A percentile compares a stretch with the other conserved stretches of the same genome.
Evolutionary conservation across 345 rosid species (phyloP).

Genomic region (Melaleuca quinquenervia): DNA sequence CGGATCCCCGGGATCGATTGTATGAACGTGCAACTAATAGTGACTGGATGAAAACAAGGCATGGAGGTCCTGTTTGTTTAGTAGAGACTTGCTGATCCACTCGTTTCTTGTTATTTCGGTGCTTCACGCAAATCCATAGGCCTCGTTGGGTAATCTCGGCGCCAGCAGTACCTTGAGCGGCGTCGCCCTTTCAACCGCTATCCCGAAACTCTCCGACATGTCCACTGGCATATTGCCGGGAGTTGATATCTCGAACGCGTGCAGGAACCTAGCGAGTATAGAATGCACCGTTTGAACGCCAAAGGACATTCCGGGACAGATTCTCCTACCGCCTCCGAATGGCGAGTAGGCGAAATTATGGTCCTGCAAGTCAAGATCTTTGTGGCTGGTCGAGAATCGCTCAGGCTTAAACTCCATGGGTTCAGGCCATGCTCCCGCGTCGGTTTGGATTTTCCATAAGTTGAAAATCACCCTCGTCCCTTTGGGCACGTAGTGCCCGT

Average conservation of each 20-base stretch:
- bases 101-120: not conserved
- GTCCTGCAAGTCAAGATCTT: slow-evolving; percentile 17
- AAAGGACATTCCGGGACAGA: slow-evolving; percentile 20
- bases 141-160: slow-evolving; percentile 4
- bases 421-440: slow-evolving; percentile 22
- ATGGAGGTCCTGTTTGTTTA: not conserved
- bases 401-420: slow-evolving; percentile 26
- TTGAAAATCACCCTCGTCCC: slow-evolving; percentile 22
- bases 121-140: not conserved
- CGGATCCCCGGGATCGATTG: not conserved
- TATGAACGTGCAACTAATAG: not conserved
- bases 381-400: slow-evolving; percentile 17
- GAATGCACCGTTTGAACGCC: slow-evolving; percentile 14
- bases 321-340: slow-evolving; percentile 35
- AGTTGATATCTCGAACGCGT: slow-evolving; percentile 14
- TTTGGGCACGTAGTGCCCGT: slow-evolving; percentile 12
- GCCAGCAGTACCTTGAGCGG: slow-evolving; percentile 9
- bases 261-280: slow-evolving; percentile 20
- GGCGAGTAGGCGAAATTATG: slow-evolving; percentile 24
- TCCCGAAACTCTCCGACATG: slow-evolving; percentile 8
- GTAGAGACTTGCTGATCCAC: not conserved
- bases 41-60: not conserved
- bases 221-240: slow-evolving; percentile 1
- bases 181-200: not conserved
- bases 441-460: slow-evolving; percentile 20